Evolutionary conservation across 1,284 basidiomycete species (phyloP), one percentile per base, ranked within the genome.

Genomic region (Acaromyces ingoldii): DNA sequence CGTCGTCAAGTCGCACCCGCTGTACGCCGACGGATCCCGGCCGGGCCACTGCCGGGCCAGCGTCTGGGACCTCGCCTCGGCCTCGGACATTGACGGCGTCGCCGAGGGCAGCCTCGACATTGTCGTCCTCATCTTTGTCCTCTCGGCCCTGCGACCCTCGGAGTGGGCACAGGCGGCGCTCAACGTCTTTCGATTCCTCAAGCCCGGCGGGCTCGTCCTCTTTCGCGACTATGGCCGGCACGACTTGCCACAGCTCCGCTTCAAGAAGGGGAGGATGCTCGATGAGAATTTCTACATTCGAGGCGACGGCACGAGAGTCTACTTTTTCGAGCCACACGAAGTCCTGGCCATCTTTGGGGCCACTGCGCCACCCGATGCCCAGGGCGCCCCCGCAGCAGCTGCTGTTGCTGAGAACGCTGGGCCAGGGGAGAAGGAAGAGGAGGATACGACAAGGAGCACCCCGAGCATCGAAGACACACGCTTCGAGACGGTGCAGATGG

Each of bases 181-280:
- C n/a, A 98, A 98, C 72, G 82, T 95, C n/a, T 36, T 39, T 7
- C 25, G 25, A 5, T 86, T 93, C 66, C 81, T 99, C 2, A 95
- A 91, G 78, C 91, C 91, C 0, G 86, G 85, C 11, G 93, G 95
- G 1, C 77, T 84, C 2, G 80, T 95, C 7, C 80, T 96, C 1
- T 81, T 98, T 58, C 84, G 95, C 5, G 95, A 99, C 75, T 99
- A 98, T 70, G 95, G 91, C 0, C 82, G 95, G 24, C 83, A 97
- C 74, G 95, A 99, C 74, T 82, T 74, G 2, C 72, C 72, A 91
- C 93, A 98, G 77, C 79, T 99, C 22, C 81, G 95, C 4, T 96
- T 98, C 81, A 93, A 90, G 76, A 82, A 83, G 17, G 84, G 87
- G 1, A 81, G 95, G 22, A 70, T 98, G 59, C 81, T 98, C 13